Evolutionary conservation across 371 early-diverging fungal genomes (phyloP).

Genomic region (Circinella minor): DNA sequence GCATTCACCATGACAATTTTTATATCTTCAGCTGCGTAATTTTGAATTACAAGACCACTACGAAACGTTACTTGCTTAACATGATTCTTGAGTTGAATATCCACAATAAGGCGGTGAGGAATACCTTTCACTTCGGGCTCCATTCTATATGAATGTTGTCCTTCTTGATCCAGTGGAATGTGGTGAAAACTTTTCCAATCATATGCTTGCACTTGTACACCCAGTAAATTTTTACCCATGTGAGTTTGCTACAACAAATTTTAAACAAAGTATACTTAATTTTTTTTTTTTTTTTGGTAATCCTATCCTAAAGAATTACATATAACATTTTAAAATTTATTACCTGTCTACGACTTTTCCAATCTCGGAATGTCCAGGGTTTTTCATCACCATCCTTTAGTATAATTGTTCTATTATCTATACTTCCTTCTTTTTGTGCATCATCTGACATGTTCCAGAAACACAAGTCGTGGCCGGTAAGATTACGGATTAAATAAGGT

Average conservation of each 20-base stretch:
- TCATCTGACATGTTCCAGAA: conserved; percentile 78
- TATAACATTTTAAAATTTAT: background rate
- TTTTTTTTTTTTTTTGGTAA: background rate
- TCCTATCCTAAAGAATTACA: too few relatives aligned
- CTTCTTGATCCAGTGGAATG: conserved; percentile 79
- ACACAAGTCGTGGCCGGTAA: conserved; percentile 75
- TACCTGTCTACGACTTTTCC: conserved; percentile 78
- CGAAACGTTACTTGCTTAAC: conserved; percentile 83
- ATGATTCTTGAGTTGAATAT: conserved; percentile 72
- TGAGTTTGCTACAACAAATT: conserved; percentile 17
- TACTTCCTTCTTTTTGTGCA: conserved; percentile 27
- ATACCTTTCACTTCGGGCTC: conserved; percentile 66
- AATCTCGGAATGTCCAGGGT: conserved; percentile 86
- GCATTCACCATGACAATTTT: conserved; percentile 54
- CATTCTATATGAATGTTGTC: conserved; percentile 64
- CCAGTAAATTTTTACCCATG: conserved; percentile 62
- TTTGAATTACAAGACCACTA: conserved; percentile 69
- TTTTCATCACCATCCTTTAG: conserved; percentile 62
- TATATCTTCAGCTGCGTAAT: conserved; percentile 51
- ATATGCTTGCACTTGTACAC: conserved; percentile 69
- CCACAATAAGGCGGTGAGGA: conserved; percentile 73
- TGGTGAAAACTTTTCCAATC: conserved; percentile 76
- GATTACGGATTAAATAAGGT: conserved; percentile 78
- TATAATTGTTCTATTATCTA: conserved; percentile 50
- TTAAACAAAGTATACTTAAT: too few relatives aligned